Percentiles rank a stretch among this genome's conserved stretches.
Evolutionary conservation across 805 yeast species (phyloP).

Genomic region (Wickerhamomyces sydowiorum): DNA sequence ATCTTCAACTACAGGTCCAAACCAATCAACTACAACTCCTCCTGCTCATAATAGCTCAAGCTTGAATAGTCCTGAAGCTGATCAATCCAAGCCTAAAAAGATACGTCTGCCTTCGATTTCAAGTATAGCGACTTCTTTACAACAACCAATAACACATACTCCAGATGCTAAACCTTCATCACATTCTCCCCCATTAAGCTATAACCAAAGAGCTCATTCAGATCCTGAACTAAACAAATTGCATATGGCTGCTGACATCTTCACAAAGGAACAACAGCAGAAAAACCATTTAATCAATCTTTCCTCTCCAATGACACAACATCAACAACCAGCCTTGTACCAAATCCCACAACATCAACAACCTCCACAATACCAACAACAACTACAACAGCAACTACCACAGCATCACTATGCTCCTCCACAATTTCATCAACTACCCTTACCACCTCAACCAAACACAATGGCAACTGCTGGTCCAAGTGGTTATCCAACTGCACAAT

Average conservation of each 20-base stretch:
- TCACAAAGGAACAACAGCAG: background rate
- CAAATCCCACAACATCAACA: background rate
- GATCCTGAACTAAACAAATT: conserved; percentile 1
- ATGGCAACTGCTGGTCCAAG: too few relatives aligned
- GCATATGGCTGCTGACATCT: conserved; percentile 2
- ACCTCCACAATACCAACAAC: background rate
- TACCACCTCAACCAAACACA: background rate
- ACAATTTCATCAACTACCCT: too few relatives aligned
- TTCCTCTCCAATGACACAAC: background rate
- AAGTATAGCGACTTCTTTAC: background rate
- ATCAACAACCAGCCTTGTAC: background rate
- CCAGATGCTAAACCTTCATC: background rate
- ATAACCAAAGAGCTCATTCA: conserved; percentile 1
- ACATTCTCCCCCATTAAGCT: background rate
- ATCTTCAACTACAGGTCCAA: too few relatives aligned
- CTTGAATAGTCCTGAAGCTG: background rate
- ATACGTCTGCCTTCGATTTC: conserved; percentile 2
- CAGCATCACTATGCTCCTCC: background rate
- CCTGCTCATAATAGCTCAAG: background rate
- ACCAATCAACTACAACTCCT: background rate
- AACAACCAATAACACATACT: background rate
- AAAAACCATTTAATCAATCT: background rate
- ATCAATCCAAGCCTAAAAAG: background rate
- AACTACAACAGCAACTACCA: background rate
- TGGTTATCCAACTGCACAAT: background rate